Percentiles rank a stretch among this genome's conserved stretches.
phyloP scores from a whole-genome alignment of 176 grass and related monocot genomes.

The Chrysopogon serrulatus region DNA sequence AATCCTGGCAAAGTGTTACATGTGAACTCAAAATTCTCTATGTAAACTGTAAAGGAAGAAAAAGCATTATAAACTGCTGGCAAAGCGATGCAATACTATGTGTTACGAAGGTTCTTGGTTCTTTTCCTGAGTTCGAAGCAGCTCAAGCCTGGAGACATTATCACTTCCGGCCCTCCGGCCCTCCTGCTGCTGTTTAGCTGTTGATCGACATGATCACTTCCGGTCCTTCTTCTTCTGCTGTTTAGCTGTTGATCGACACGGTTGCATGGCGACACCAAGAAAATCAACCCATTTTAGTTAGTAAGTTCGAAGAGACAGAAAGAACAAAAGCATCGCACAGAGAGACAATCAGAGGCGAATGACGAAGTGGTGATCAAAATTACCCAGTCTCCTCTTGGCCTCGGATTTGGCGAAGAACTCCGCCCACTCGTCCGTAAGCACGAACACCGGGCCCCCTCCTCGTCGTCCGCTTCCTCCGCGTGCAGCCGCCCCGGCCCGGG shows the following conservation, averaged over 20 bases:
- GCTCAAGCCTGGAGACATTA: too few relatives aligned
- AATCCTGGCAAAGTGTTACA: not conserved
- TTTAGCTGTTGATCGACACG: constrained; percentile 18
- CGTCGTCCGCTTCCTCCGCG: constrained; percentile 17
- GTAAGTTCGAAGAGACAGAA: not conserved
- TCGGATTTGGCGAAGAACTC: constrained; percentile 70
- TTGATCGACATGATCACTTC: not conserved
- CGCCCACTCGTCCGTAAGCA: constrained; percentile 59
- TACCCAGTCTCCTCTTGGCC: constrained; percentile 63
- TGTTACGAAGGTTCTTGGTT: not conserved
- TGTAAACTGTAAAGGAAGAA: not conserved
- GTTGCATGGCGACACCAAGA: not conserved
- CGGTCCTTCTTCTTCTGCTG: constrained; percentile 34
- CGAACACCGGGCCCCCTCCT: constrained; percentile 43
- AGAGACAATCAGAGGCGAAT: not conserved
- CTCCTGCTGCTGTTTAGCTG: constrained; percentile 44
- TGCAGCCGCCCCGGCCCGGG: not conserved
- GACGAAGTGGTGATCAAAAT: not conserved
- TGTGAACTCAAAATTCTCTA: not conserved
- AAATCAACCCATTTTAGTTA: not conserved
- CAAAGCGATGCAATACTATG: not conserved
- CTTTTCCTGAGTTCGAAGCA: not conserved
- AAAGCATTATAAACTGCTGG: not conserved
- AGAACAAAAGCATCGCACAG: not conserved
- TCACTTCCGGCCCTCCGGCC: constrained; percentile 23